phyloP scores from a whole-genome alignment of 306 rosid genomes.

The Rosa rugosa region DNA sequence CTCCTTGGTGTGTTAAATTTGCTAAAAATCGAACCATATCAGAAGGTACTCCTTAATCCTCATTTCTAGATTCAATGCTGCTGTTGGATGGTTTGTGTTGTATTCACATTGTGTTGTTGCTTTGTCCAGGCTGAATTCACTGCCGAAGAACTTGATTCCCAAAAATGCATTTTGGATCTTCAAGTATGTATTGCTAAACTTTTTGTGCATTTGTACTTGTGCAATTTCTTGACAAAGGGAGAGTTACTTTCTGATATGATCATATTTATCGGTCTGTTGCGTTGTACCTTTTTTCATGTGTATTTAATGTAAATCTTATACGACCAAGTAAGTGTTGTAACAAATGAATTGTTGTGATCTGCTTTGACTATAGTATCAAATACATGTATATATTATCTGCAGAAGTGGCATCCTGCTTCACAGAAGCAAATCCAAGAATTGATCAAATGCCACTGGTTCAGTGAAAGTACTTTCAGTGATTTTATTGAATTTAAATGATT shows the following conservation, averaged over 20 bases:
- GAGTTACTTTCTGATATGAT: neutral
- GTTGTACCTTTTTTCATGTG: neutral
- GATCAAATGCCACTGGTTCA: neutral
- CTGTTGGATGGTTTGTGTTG: neutral
- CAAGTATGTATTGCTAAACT: constrained; percentile 37
- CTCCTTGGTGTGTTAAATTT: constrained; percentile 52
- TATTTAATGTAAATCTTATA: neutral
- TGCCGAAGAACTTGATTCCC: constrained; percentile 61
- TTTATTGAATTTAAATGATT: too few relatives aligned
- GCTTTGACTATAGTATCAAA: neutral
- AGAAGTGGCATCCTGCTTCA: neutral
- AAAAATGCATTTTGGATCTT: constrained; percentile 35
- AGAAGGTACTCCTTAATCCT: constrained; percentile 36
- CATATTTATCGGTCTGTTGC: neutral
- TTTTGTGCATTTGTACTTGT: neutral
- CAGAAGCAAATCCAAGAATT: neutral
- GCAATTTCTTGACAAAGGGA: neutral
- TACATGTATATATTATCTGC: neutral
- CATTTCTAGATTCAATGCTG: constrained; percentile 4
- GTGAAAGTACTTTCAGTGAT: neutral
- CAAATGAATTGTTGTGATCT: neutral
- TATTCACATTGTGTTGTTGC: constrained; percentile 1
- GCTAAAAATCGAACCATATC: constrained; percentile 55
- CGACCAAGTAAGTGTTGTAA: neutral
- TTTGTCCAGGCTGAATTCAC: constrained; percentile 69